Percentiles rank a stretch among this genome's conserved stretches.
Evolutionary conservation across 352 stramenopile genomes (phyloP).

Genomic region (Pelagophyceae sp.): DNA sequence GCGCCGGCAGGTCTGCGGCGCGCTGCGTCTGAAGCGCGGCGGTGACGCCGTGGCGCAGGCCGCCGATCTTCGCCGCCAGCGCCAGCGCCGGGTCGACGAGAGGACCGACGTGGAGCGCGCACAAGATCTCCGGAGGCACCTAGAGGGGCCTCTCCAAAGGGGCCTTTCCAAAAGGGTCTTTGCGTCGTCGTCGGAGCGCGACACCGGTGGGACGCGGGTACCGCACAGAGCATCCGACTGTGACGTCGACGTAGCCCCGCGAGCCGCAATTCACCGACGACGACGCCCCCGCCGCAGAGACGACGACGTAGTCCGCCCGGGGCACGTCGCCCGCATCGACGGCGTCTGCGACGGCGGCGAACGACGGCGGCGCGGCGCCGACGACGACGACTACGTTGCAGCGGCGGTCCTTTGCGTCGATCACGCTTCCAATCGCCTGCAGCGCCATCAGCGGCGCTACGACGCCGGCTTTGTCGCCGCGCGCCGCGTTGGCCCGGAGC

Average conservation of each 20-base stretch:
- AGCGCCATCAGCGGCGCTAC: background rate
- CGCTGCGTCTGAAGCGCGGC: background rate
- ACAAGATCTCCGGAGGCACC: too few relatives aligned
- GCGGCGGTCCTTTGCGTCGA: background rate
- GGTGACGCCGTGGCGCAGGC: background rate
- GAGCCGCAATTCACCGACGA: background rate
- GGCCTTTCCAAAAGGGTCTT: background rate
- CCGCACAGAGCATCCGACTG: background rate
- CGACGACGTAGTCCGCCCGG: slow-evolving; percentile 2
- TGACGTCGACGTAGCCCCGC: slow-evolving; percentile 4
- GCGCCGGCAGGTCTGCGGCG: background rate
- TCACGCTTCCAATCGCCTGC: background rate
- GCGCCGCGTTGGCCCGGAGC: background rate
- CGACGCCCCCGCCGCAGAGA: background rate
- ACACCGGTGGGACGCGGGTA: background rate
- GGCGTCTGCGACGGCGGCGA: background rate
- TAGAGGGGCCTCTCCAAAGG: too few relatives aligned
- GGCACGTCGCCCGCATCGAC: background rate
- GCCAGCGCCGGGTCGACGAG: slow-evolving; percentile 1
- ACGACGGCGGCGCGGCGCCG: background rate
- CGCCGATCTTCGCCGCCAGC: background rate
- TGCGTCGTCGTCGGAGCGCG: background rate
- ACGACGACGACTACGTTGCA: slow-evolving; percentile 7
- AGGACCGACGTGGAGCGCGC: background rate
- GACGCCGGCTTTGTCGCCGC: background rate